Conservation (phyloP, 345 rosid species). For the Acer campestre region DNA sequence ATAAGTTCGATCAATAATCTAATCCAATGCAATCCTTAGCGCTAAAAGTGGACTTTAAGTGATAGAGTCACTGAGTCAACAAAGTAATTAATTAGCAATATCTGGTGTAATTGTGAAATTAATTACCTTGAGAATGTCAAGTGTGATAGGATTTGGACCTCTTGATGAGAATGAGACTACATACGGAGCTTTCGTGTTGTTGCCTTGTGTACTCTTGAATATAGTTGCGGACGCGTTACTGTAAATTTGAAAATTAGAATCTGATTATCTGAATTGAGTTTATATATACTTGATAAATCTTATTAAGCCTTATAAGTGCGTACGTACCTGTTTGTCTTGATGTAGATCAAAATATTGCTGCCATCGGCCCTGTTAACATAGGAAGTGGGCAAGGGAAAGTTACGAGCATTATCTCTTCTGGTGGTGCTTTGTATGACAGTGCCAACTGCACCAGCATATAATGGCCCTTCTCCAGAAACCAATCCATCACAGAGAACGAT, state of each 20-base stretch:
- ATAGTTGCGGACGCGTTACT: constrained; percentile 35
- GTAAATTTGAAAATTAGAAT: not conserved
- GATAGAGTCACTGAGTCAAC: not conserved
- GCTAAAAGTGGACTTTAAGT: too few relatives aligned
- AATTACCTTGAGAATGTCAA: constrained; percentile 50
- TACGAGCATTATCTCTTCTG: not conserved
- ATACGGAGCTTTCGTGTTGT: constrained; percentile 25
- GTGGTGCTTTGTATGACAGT: constrained; percentile 13
- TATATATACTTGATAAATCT: not conserved
- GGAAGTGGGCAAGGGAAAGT: constrained; percentile 30
- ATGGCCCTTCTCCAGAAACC: constrained; percentile 1
- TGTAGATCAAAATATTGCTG: constrained; percentile 7
- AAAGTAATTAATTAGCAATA: constrained; percentile 2
- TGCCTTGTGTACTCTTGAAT: constrained; percentile 18
- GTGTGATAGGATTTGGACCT: constrained; percentile 51
- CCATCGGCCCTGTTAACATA: constrained; percentile 16
- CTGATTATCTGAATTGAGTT: not conserved
- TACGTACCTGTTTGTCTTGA: constrained; percentile 25
- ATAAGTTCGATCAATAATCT: too few relatives aligned
- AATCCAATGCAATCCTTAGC: too few relatives aligned
- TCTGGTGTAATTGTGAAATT: not conserved
- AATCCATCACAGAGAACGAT: constrained; percentile 33
- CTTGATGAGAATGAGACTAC: constrained; percentile 51
- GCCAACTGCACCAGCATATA: constrained; percentile 37
- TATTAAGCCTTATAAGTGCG: not conserved